phyloP scores from a whole-genome alignment of 371 early-diverging fungal genomes.

The Syncephalastrum sp. region DNA sequence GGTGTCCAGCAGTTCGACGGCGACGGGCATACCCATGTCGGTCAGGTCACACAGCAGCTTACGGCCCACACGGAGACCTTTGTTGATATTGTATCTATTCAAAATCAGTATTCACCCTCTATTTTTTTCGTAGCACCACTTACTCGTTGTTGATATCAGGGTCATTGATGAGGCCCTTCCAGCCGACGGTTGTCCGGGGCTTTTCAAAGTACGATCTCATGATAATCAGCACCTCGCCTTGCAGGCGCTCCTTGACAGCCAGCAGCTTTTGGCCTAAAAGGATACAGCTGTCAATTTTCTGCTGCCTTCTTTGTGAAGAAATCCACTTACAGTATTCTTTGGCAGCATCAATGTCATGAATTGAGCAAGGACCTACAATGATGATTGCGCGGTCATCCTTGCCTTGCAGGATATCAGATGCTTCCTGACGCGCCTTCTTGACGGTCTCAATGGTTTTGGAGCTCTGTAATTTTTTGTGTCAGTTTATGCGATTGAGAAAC shows the following conservation, averaged over 20 bases:
- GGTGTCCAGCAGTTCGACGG: slow-evolving; percentile 90
- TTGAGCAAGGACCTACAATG: slow-evolving; percentile 95
- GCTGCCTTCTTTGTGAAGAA: not conserved
- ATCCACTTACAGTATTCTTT: slow-evolving; percentile 65
- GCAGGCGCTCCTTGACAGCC: slow-evolving; percentile 37
- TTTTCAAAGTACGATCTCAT: slow-evolving; percentile 96
- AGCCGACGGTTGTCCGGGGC: slow-evolving; percentile 92
- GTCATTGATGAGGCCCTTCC: slow-evolving; percentile 95
- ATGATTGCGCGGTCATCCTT: slow-evolving; percentile 83
- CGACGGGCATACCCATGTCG: slow-evolving; percentile 83
- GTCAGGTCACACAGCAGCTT: slow-evolving; percentile 71
- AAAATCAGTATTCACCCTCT: slow-evolving; percentile 1
- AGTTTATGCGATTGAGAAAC: not conserved
- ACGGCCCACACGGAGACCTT: slow-evolving; percentile 85
- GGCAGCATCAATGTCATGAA: slow-evolving; percentile 87
- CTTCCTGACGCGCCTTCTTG: slow-evolving; percentile 54
- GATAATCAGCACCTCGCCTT: slow-evolving; percentile 74
- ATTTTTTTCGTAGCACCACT: not conserved
- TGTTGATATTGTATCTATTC: slow-evolving; percentile 83
- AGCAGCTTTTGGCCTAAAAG: slow-evolving; percentile 27
- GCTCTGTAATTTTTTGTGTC: slow-evolving; percentile 18
- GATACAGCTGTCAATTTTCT: not conserved
- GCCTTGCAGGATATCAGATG: slow-evolving; percentile 67
- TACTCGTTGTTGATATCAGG: slow-evolving; percentile 80
- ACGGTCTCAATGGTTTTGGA: slow-evolving; percentile 32